Evolutionary conservation across 768 basidiomycete genomes (phyloP).

Genomic region (Filobasidium floriforme): DNA sequence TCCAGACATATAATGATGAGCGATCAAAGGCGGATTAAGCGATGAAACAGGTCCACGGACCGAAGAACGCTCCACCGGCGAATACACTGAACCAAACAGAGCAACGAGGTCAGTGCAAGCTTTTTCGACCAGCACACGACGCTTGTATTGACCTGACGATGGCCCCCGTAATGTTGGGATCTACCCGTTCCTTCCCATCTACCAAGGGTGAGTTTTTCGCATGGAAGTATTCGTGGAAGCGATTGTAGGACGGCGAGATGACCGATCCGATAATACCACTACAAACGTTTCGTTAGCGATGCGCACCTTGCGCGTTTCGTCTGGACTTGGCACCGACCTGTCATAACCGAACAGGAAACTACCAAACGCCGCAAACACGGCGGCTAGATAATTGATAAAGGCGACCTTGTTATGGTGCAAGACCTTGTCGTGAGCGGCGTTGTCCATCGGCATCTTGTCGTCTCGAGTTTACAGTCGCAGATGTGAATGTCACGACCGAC

Average conservation of each 20-base stretch:
- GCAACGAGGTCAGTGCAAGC: neutral
- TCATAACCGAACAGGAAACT: constrained; percentile 29
- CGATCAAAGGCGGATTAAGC: too few species aligned
- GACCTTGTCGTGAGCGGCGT: constrained; percentile 9
- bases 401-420: constrained; percentile 20
- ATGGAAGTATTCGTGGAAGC: constrained; percentile 52
- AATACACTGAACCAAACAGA: neutral
- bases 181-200: neutral
- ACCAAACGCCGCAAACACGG: constrained; percentile 28
- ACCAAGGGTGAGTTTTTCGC: constrained; percentile 35
- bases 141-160: neutral
- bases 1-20: neutral
- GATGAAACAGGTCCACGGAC: neutral
- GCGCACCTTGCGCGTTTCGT: too few species aligned
- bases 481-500: too few species aligned
- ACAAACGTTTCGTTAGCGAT: too few species aligned
- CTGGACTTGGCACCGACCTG: too few species aligned
- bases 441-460: neutral
- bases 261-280: constrained; percentile 56
- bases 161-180: neutral
- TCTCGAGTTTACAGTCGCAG: too few species aligned
- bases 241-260: constrained; percentile 49
- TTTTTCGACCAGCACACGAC: neutral
- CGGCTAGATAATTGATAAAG: constrained; percentile 27
- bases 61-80: neutral